Evolutionary conservation across 2,329 filamentous ascomycete species (phyloP).

Genomic region (Diplodia corticola): DNA sequence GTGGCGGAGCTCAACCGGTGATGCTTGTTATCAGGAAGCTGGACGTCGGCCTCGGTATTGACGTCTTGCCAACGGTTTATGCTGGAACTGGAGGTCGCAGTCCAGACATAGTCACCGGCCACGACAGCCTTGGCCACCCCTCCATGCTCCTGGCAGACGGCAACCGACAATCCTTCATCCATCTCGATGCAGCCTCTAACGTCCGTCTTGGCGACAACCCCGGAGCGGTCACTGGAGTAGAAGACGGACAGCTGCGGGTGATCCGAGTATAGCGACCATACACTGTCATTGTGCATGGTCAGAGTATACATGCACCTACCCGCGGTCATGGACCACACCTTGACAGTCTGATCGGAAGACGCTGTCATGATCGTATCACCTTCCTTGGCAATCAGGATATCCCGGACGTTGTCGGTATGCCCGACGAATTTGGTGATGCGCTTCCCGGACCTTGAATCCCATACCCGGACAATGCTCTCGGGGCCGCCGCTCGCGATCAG

Average conservation of each 20-base stretch:
- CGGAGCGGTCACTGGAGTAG: constrained; percentile 91
- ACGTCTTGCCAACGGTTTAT: constrained; percentile 91
- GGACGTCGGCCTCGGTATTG: constrained; percentile 72
- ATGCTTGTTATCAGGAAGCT: constrained; percentile 48
- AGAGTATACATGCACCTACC: constrained; percentile 97
- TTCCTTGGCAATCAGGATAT: constrained; percentile 84
- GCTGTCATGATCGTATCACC: constrained; percentile 92
- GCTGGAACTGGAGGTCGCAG: constrained; percentile 83
- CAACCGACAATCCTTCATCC: constrained; percentile 86
- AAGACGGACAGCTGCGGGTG: constrained; percentile 84
- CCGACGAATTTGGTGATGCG: constrained; percentile 95
- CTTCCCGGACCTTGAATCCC: constrained; percentile 87
- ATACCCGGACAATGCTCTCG: constrained; percentile 87
- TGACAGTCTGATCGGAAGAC: constrained; percentile 94
- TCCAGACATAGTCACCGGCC: constrained; percentile 80
- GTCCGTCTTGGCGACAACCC: constrained; percentile 94
- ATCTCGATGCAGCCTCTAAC: constrained; percentile 72
- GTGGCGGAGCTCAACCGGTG: constrained; percentile 57
- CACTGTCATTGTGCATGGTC: constrained; percentile 98
- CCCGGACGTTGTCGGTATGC: constrained; percentile 90
- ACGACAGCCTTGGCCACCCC: constrained; percentile 67
- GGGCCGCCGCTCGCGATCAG: constrained; percentile 91
- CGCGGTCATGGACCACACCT: constrained; percentile 94
- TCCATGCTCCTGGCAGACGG: constrained; percentile 89
- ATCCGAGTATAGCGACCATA: constrained; percentile 93